Evolutionary conservation across 768 basidiomycete species (phyloP).

Genomic region (Holtermanniella nyarrowii): DNA sequence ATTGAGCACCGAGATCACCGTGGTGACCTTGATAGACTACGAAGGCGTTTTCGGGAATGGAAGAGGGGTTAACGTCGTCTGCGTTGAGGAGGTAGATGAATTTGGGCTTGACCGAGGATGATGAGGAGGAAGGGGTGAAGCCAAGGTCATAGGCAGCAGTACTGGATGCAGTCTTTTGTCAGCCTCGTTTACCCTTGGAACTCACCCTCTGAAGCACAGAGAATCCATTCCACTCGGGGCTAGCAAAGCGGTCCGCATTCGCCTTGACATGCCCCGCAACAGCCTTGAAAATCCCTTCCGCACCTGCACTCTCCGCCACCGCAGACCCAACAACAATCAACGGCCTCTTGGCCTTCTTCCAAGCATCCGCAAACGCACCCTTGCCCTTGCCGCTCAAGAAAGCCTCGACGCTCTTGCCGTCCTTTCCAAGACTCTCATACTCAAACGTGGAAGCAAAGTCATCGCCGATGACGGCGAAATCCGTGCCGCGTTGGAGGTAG

Average conservation of each 20-base stretch:
- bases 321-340: conserved; percentile 87
- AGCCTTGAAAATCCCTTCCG: conserved; percentile 61
- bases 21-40: conserved; percentile 99
- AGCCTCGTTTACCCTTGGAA: conserved; percentile 6
- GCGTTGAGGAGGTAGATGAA: conserved; percentile 95
- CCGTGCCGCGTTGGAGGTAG: conserved; percentile 77
- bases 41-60: conserved; percentile 83
- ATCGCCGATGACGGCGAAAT: conserved; percentile 83
- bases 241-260: conserved; percentile 65
- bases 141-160: conserved; percentile 91
- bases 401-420: conserved; percentile 61
- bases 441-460: conserved; percentile 83
- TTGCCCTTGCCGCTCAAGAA: conserved; percentile 59
- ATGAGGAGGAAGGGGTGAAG: conserved; percentile 74
- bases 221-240: conserved; percentile 91
- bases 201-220: conserved; percentile 80
- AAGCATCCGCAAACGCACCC: conserved; percentile 64
- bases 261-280: conserved; percentile 69
- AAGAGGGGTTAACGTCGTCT: conserved; percentile 78
- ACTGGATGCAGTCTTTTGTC: conserved; percentile 67
- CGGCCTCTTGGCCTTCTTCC: conserved; percentile 79
- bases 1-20: conserved; percentile 89
- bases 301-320: conserved; percentile 73
- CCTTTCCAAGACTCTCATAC: conserved; percentile 78
- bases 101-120: conserved; percentile 68